Evolutionary conservation across 2,329 filamentous ascomycete genomes (phyloP).

Genomic region (Aspergillus hortae): DNA sequence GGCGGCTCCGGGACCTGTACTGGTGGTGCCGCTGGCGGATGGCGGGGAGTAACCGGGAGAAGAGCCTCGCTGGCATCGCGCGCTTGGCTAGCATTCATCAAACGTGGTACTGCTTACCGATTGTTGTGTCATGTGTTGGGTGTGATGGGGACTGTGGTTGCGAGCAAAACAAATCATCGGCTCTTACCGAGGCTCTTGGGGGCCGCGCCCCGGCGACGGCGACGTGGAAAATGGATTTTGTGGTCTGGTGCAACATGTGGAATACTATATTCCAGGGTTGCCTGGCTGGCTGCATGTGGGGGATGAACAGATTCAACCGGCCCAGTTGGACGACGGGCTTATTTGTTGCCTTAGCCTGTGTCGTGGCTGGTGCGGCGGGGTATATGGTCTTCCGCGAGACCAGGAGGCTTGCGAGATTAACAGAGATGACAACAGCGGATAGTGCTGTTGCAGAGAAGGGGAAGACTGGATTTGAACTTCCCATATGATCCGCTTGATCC

Average conservation of each 20-base stretch:
- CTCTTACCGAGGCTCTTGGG: no score
- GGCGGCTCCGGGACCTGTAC: constrained; percentile 78
- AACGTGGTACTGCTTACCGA: background rate
- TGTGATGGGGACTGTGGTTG: background rate
- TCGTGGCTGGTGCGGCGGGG: constrained; percentile 20
- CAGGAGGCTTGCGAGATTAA: no score
- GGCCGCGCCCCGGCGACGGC: constrained; percentile 41
- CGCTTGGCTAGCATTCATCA: background rate
- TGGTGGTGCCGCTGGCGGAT: constrained; percentile 66
- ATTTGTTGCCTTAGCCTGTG: constrained; percentile 71
- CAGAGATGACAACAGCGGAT: no score
- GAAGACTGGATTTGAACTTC: no score
- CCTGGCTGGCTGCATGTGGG: constrained; percentile 78
- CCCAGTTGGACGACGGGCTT: constrained; percentile 76
- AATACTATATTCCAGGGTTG: constrained; percentile 76
- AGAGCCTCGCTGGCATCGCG: background rate
- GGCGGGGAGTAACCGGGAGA: constrained; percentile 32
- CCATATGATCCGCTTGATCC: no score
- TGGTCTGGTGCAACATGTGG: constrained; percentile 24
- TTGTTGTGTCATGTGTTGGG: background rate
- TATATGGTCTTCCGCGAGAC: no score
- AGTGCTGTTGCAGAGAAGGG: no score
- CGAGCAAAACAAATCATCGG: no score
- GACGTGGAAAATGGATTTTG: constrained; percentile 57
- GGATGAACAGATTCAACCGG: constrained; percentile 66